phyloP scores from a whole-genome alignment of 805 yeast species.

The Jamesozyma spencerorum region DNA sequence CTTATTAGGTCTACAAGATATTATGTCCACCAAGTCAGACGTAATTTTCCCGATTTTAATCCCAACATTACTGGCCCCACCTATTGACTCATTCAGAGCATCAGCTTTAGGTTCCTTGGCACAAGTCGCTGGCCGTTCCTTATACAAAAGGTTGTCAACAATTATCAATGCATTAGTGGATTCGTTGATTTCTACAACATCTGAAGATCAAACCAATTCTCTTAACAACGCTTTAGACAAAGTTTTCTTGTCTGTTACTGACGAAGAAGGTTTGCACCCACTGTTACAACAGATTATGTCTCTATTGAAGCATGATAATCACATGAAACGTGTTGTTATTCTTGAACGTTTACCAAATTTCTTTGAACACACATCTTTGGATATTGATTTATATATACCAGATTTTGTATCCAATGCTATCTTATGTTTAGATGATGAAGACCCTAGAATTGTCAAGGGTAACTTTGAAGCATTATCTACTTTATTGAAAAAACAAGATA shows the following conservation, averaged over 20 bases:
- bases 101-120: constrained; percentile 79
- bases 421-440: constrained; percentile 60
- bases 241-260: constrained; percentile 63
- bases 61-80: constrained; percentile 74
- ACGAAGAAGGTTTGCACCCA: constrained; percentile 75
- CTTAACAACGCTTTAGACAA: constrained; percentile 51
- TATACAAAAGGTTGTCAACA: constrained; percentile 60
- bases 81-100: constrained; percentile 79
- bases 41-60: constrained; percentile 88
- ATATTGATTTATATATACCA: constrained; percentile 60
- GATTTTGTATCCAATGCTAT: constrained; percentile 71
- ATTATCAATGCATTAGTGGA: constrained; percentile 69
- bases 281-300: constrained; percentile 71
- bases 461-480: constrained; percentile 58
- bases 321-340: constrained; percentile 51
- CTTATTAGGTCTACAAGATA: constrained; percentile 77
- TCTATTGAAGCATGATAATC: constrained; percentile 68
- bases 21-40: constrained; percentile 83
- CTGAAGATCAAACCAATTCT: constrained; percentile 33
- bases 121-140: constrained; percentile 78
- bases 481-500: constrained; percentile 61
- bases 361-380: constrained; percentile 56
- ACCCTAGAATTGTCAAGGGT: constrained; percentile 50
- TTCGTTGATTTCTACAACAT: constrained; percentile 36
- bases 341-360: constrained; percentile 62